phyloP scores from a whole-genome alignment of 352 stramenopile genomes.

The Plasmopara viticola region DNA sequence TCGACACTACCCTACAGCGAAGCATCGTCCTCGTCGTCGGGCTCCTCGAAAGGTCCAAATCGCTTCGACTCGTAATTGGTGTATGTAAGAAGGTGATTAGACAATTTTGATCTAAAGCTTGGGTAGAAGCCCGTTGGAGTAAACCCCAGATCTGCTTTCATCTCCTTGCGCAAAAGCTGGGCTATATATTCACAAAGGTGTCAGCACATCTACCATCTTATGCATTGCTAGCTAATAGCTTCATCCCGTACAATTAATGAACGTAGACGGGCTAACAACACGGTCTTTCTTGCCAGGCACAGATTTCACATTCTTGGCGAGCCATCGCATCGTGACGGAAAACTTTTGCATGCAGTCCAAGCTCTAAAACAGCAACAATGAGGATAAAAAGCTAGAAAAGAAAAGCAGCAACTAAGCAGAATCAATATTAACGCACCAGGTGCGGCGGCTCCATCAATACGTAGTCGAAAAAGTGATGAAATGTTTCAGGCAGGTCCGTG shows the following conservation, averaged over 20 bases:
- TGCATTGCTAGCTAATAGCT: no score
- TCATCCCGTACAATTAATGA: conserved; percentile 37
- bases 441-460: conserved; percentile 45
- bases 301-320: conserved; percentile 28
- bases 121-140: conserved; percentile 40
- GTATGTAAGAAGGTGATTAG: conserved; percentile 47
- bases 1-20: neutral
- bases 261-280: conserved; percentile 35
- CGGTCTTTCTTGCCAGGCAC: conserved; percentile 27
- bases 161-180: conserved; percentile 35
- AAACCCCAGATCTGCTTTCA: conserved; percentile 36
- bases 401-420: no score
- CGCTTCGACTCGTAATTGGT: conserved; percentile 46
- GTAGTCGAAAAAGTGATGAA: conserved; percentile 53
- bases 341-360: conserved; percentile 43
- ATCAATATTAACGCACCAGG: conserved; percentile 18
- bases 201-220: no score
- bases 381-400: no score
- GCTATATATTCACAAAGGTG: conserved; percentile 15
- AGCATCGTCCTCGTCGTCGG: conserved; percentile 11
- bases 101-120: conserved; percentile 49
- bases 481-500: conserved; percentile 31
- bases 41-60: conserved; percentile 32
- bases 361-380: conserved; percentile 19
- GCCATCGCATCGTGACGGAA: conserved; percentile 41